phyloP scores from a whole-genome alignment of 2,329 filamentous ascomycete genomes.

The Colletotrichum zoysiae region DNA sequence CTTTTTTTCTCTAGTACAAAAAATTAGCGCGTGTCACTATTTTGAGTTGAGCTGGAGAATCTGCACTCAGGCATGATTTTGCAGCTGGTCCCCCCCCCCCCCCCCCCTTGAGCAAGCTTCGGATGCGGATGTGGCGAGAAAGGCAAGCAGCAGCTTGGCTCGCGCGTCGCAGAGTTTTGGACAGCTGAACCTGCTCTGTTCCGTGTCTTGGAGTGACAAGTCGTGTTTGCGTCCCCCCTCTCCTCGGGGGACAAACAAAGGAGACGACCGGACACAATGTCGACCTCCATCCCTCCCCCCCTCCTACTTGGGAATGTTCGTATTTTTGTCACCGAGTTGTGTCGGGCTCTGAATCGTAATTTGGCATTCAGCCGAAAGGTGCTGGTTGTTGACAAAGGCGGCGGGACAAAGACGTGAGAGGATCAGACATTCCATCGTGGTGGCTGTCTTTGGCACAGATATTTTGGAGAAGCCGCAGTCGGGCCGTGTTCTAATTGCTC shows the following conservation, averaged over 20 bases:
- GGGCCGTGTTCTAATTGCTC: too few relatives aligned
- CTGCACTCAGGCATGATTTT: background rate
- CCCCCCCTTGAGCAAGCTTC: background rate
- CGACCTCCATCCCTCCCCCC: background rate
- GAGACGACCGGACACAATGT: background rate
- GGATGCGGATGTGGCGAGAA: constrained; percentile 27
- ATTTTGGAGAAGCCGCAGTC: background rate
- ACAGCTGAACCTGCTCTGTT: constrained; percentile 11
- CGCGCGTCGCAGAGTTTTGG: constrained; percentile 3
- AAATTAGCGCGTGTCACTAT: constrained; percentile 24
- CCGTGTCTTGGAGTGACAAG: constrained; percentile 17
- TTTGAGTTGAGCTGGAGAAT: constrained; percentile 5
- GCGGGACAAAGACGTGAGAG: background rate
- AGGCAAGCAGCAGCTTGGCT: constrained; percentile 9
- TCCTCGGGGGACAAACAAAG: constrained; percentile 19
- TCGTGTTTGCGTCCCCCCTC: constrained; percentile 26
- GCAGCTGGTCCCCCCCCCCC: constrained; percentile 7
- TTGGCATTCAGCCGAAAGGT: background rate
- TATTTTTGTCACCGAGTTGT: background rate
- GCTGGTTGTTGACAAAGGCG: background rate
- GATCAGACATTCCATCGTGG: background rate
- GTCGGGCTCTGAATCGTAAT: background rate
- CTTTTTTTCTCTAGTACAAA: constrained; percentile 5
- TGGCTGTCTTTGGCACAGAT: background rate
- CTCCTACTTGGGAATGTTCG: background rate